Conservation (phyloP, 345 rosid genomes). For the Eucalyptus coolabah region DNA sequence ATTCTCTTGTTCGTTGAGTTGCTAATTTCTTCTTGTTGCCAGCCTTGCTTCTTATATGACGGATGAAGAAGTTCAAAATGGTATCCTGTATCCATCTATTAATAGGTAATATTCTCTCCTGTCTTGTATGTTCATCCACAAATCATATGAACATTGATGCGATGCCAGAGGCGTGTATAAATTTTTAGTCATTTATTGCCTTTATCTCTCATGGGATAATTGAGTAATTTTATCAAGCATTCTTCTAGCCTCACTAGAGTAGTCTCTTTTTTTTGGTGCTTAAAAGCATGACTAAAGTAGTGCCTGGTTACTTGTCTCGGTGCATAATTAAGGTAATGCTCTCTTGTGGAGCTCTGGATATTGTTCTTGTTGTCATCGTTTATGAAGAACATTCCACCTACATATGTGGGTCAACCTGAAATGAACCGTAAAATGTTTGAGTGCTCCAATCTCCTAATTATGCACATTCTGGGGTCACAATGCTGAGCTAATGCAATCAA, state of each 20-base stretch:
- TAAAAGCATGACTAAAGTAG: background rate
- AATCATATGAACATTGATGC: background rate
- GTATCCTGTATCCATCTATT: conserved; percentile 86
- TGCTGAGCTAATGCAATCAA: background rate
- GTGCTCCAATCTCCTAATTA: background rate
- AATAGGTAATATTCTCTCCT: conserved; percentile 31
- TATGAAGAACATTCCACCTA: background rate
- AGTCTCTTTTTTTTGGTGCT: background rate
- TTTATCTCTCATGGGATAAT: background rate
- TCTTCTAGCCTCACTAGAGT: background rate
- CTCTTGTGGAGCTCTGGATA: background rate
- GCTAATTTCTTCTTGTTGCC: conserved; percentile 3
- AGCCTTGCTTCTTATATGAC: conserved; percentile 98
- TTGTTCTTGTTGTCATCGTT: background rate
- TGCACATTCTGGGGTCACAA: background rate
- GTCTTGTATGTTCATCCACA: background rate
- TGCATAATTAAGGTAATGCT: background rate
- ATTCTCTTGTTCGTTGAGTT: background rate
- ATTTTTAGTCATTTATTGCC: background rate
- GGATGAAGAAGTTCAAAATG: conserved; percentile 64
- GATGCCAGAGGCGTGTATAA: background rate
- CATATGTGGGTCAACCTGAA: background rate
- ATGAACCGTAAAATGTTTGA: background rate
- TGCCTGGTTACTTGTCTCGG: background rate
- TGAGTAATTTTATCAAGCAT: background rate